Conservation (phyloP, 2,329 filamentous ascomycete genomes). For the Ophiocordyceps unilateralis region DNA sequence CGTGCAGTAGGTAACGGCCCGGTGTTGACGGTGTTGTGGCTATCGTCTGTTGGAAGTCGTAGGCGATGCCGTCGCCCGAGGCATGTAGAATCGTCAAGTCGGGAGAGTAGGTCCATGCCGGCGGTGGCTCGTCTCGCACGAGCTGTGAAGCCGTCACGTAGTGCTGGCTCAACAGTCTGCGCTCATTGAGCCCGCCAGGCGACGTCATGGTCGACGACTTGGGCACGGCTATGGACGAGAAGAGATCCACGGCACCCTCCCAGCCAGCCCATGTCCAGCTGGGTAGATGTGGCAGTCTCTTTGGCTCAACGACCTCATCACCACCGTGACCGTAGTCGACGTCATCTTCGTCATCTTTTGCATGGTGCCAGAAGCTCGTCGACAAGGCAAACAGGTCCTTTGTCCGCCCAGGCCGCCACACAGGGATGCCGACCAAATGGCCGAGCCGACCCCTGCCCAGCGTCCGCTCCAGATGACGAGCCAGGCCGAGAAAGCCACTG, state of each 20-base stretch:
- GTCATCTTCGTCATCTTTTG: no score
- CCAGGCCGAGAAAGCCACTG: conserved; percentile 14
- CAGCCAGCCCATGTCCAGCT: conserved; percentile 21
- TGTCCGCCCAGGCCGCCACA: conserved; percentile 14
- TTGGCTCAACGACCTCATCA: neutral
- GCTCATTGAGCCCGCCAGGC: conserved; percentile 8
- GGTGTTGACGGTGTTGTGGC: conserved; percentile 9
- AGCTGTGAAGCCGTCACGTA: conserved; percentile 17
- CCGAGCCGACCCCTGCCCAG: conserved; percentile 13
- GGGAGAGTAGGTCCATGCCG: conserved; percentile 17
- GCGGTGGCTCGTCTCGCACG: conserved; percentile 15
- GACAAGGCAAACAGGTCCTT: conserved; percentile 16
- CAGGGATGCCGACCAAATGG: conserved; percentile 14
- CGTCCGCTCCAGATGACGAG: conserved; percentile 13
- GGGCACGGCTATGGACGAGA: neutral
- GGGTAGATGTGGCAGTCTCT: conserved; percentile 13
- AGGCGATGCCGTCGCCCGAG: conserved; percentile 11
- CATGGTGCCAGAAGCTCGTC: conserved; percentile 20
- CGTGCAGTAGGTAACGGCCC: conserved; percentile 12
- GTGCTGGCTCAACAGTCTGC: conserved; percentile 17
- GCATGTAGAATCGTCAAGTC: conserved; percentile 13
- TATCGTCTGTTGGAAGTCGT: conserved; percentile 11
- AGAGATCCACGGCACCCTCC: conserved; percentile 16
- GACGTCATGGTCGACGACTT: conserved; percentile 13
- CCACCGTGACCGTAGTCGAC: neutral